Evolutionary conservation across 2,329 filamentous ascomycete species (phyloP).

Genomic region (Aspergillus phoenicis): DNA sequence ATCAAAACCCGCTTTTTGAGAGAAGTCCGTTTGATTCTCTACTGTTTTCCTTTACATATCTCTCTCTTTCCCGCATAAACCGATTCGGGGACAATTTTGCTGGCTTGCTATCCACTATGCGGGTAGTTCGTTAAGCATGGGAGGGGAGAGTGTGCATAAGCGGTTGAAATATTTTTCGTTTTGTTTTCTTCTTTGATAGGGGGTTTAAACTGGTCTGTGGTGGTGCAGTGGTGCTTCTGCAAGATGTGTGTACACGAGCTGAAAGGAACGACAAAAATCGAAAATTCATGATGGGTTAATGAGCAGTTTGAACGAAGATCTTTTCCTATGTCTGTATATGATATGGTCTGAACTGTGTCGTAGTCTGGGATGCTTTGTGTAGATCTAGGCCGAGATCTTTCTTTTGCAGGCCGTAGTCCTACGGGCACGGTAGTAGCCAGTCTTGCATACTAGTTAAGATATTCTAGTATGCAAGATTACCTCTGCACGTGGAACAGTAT

Average conservation of each 20-base stretch:
- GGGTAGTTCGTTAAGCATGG: constrained; percentile 2
- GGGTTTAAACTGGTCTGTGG: not conserved
- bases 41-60: not conserved
- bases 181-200: constrained; percentile 14
- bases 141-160: not conserved
- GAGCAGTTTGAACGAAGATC: constrained; percentile 18
- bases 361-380: no score
- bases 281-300: constrained; percentile 30
- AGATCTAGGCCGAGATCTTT: no score
- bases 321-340: not conserved
- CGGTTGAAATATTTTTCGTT: not conserved
- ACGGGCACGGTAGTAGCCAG: no score
- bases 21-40: not conserved
- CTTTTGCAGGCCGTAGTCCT: no score
- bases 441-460: no score
- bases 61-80: not conserved
- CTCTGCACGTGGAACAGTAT: no score
- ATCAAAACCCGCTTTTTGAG: constrained; percentile 11
- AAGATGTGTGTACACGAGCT: constrained; percentile 28
- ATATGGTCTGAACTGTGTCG: not conserved
- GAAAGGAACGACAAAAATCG: constrained; percentile 21
- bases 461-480: no score
- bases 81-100: no score
- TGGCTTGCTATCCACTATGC: not conserved
- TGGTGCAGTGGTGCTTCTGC: constrained; percentile 15